phyloP scores from a whole-genome alignment of 2,329 filamentous ascomycete genomes.

The Ophidiomyces ophidiicola region DNA sequence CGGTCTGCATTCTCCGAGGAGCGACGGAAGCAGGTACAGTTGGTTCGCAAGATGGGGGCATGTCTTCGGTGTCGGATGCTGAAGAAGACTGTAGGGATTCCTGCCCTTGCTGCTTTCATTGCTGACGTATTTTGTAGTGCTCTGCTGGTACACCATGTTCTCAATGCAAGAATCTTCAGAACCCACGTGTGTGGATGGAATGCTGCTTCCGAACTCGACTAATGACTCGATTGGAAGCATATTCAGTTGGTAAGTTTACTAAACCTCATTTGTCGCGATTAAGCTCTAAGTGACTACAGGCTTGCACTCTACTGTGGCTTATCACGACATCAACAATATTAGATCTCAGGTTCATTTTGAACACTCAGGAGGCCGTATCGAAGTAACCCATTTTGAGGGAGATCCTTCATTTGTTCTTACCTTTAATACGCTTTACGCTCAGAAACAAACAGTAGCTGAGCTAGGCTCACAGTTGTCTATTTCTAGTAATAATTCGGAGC shows the following conservation, averaged over 20 bases:
- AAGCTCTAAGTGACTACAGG: constrained; percentile 18
- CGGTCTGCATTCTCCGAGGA: constrained; percentile 46
- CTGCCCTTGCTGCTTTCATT: background rate
- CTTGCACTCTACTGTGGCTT: constrained; percentile 42
- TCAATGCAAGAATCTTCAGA: constrained; percentile 48
- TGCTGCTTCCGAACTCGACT: constrained; percentile 48
- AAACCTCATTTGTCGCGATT: background rate
- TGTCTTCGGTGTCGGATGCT: constrained; percentile 53
- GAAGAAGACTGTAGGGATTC: constrained; percentile 42
- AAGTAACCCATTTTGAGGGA: constrained; percentile 45
- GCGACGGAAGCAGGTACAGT: constrained; percentile 47
- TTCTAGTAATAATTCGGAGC: constrained; percentile 27
- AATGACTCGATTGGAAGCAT: constrained; percentile 47
- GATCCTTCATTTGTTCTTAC: constrained; percentile 37
- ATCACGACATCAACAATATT: constrained; percentile 39
- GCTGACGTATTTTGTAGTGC: constrained; percentile 28
- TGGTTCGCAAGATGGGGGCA: constrained; percentile 48
- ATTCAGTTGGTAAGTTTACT: constrained; percentile 36
- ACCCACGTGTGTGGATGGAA: constrained; percentile 49
- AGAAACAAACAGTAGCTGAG: constrained; percentile 27
- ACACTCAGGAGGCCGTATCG: constrained; percentile 40
- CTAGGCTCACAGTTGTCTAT: constrained; percentile 34
- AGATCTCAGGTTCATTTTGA: constrained; percentile 40
- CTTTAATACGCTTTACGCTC: constrained; percentile 33
- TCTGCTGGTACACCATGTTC: constrained; percentile 49